These are phyloP conservation scores for Eucalyptus curtisii DNA, from an alignment of 345 rosid species.

Conservation along the genomic window DNA sequence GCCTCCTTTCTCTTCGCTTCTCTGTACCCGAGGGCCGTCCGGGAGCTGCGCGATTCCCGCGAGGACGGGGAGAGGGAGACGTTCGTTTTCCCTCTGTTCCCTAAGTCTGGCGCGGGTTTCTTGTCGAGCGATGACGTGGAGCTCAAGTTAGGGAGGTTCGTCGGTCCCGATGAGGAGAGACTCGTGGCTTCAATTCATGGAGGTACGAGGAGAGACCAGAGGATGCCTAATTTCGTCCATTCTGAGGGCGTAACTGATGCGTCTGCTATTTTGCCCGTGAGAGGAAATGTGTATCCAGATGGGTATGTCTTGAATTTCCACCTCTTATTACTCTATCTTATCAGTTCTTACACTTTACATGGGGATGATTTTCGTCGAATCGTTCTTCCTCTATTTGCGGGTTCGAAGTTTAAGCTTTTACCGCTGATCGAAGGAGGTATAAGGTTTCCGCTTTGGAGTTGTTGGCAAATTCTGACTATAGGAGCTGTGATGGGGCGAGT, in stretches of 20 bases:
- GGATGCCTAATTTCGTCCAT: constrained; percentile 14
- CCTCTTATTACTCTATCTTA: not conserved
- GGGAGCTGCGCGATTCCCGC: constrained; percentile 20
- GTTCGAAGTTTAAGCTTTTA: not conserved
- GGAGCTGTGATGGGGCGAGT: not conserved
- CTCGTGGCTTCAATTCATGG: constrained; percentile 12
- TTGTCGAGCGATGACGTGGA: constrained; percentile 24
- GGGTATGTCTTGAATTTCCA: constrained; percentile 38
- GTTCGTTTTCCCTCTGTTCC: constrained; percentile 65
- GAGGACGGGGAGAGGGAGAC: constrained; percentile 29
- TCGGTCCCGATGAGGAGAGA: constrained; percentile 14
- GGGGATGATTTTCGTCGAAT: not conserved
- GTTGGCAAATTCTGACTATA: not conserved
- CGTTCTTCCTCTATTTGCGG: not conserved
- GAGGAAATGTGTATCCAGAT: constrained; percentile 75
- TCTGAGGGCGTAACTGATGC: constrained; percentile 27
- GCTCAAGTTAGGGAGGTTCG: constrained; percentile 32
- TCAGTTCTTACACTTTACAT: not conserved
- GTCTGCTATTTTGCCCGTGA: constrained; percentile 56
- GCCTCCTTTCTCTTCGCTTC: constrained; percentile 36
- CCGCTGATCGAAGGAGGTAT: not conserved
- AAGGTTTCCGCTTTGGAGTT: not conserved
- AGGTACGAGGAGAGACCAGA: constrained; percentile 7
- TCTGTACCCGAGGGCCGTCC: constrained; percentile 19
- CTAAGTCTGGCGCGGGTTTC: constrained; percentile 29